Evolutionary conservation across 208 protist genomes (phyloP).

Genomic region (Leptomonas pyrrhocoris): DNA sequence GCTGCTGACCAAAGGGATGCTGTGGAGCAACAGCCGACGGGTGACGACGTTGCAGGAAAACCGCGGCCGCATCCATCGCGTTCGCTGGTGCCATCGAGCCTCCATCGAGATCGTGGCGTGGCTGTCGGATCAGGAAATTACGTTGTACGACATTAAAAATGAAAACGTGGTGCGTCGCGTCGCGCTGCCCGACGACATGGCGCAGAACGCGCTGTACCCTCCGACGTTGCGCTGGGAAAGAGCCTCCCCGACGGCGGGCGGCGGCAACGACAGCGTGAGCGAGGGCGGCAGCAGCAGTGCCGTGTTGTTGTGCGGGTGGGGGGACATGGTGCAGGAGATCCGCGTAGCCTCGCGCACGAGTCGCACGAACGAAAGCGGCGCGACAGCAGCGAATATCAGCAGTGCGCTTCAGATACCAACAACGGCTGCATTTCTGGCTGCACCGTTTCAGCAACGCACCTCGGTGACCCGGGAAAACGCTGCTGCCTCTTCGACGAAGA

Average conservation of each 20-base stretch:
- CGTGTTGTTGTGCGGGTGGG: slow-evolving; percentile 66
- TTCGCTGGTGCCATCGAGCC: slow-evolving; percentile 58
- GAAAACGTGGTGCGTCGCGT: slow-evolving; percentile 34
- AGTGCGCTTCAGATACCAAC: background rate
- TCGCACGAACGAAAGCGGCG: background rate
- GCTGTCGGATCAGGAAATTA: slow-evolving; percentile 59
- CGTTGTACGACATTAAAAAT: slow-evolving; percentile 55
- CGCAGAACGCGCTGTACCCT: slow-evolving; percentile 50
- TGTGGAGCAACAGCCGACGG: slow-evolving; percentile 54
- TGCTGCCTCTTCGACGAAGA: background rate
- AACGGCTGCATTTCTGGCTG: background rate
- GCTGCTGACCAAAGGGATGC: slow-evolving; percentile 44
- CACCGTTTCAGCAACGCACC: slow-evolving; percentile 5
- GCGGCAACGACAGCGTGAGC: background rate
- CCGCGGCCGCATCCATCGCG: slow-evolving; percentile 49
- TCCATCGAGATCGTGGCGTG: slow-evolving; percentile 60
- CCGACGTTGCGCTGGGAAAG: slow-evolving; percentile 64
- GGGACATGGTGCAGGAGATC: slow-evolving; percentile 66
- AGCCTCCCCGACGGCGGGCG: background rate
- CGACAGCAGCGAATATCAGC: background rate
- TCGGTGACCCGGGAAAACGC: background rate
- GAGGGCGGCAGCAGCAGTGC: slow-evolving; percentile 33
- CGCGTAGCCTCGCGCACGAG: slow-evolving; percentile 13
- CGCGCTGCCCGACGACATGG: slow-evolving; percentile 14
- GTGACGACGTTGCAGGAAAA: slow-evolving; percentile 50